Percentiles rank a stretch among this genome's conserved stretches.
These are phyloP conservation scores for Neofusicoccum sp. DNA, from an alignment of 2,329 filamentous ascomycete genomes.

Conservation along the genomic window DNA sequence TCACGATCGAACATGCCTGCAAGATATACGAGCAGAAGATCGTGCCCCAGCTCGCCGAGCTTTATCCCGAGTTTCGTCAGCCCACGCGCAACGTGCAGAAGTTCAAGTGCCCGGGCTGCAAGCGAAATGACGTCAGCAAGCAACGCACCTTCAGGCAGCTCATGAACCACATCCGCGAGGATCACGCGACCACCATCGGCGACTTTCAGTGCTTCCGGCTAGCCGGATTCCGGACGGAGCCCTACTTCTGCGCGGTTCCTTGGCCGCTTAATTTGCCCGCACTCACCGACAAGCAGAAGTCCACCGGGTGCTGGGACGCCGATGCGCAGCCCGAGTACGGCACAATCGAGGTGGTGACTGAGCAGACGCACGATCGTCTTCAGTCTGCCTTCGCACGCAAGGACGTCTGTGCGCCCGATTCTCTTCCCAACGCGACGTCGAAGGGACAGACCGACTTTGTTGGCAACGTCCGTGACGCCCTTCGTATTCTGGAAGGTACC, in stretches of 20 bases:
- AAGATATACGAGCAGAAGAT: slow-evolving; percentile 30
- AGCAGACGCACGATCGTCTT: slow-evolving; percentile 1
- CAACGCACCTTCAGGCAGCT: slow-evolving; percentile 24
- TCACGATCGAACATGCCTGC: slow-evolving; percentile 33
- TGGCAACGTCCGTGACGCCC: slow-evolving; percentile 26
- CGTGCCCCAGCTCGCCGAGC: slow-evolving; percentile 20
- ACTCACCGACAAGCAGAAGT: slow-evolving; percentile 28
- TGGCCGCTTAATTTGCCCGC: slow-evolving; percentile 35
- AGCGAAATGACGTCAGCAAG: slow-evolving; percentile 24
- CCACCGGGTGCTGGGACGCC: slow-evolving; percentile 28
- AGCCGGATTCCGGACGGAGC: slow-evolving; percentile 7
- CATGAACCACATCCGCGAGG: slow-evolving; percentile 30
- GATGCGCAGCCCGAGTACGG: slow-evolving; percentile 18
- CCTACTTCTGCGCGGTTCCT: slow-evolving; percentile 23
- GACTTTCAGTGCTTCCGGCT: slow-evolving; percentile 27
- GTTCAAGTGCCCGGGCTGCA: slow-evolving; percentile 32
- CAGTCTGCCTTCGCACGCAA: slow-evolving; percentile 23
- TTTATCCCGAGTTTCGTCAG: slow-evolving; percentile 10
- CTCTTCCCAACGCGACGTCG: neutral
- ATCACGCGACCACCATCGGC: slow-evolving; percentile 25
- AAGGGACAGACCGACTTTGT: slow-evolving; percentile 22
- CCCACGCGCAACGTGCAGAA: slow-evolving; percentile 20
- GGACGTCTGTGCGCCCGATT: neutral
- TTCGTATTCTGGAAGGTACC: slow-evolving; percentile 22
- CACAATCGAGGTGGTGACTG: neutral